Base-by-base conservation (phyloP, 805 yeast species). In the Kockiozyma suomiensis region DNA sequence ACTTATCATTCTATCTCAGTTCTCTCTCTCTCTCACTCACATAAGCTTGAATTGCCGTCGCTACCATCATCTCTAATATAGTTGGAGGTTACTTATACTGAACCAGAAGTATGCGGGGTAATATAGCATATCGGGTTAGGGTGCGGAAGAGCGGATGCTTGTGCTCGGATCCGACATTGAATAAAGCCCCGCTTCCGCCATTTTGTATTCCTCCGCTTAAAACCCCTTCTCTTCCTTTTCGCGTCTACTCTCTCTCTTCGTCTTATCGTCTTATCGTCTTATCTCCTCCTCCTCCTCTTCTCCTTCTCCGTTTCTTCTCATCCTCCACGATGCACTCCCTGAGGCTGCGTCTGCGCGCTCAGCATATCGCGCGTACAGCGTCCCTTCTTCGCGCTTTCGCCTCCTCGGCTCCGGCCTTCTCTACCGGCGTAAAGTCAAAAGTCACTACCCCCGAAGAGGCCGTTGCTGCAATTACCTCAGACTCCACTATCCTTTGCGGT, bases 401-500 rank as follows among this genome's bases (percentile, higher is more conserved):
- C 28, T 12, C 54, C 17, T 15, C 47, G 19, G 25, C 47, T 28
- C 10, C 54, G 10, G 26, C 40, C 32, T 26, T 40, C 56, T n/a
- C n/a, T n/a, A n/a, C n/a, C n/a, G n/a, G n/a, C n/a, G n/a, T n/a
- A 13, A 47, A 23, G 19, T 28, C 30, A 13, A 52, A 52, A 45
- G 58, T 54, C 33, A 37, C 28, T 23, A 15, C 58, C 4, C 52
- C 59, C 26, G 42, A 23, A 15, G 54, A 49, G 28, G 79, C 78
- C 1, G 59, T 76, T 32, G 64, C 61, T 26, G 76, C 69, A 5
- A 67, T 76, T 15, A 35, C 58, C 10, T 65, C 77, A 10, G 67
- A 72, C 50, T 68, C 71, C 51, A 73, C 78, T 2, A 62, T 79
- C 5, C 68, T 79, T n/a, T 73, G 79, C 17, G 83, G 83, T 17